These are phyloP conservation scores for Beauveria australis DNA, from an alignment of 2,329 filamentous ascomycete genomes.

Conservation along the genomic window DNA sequence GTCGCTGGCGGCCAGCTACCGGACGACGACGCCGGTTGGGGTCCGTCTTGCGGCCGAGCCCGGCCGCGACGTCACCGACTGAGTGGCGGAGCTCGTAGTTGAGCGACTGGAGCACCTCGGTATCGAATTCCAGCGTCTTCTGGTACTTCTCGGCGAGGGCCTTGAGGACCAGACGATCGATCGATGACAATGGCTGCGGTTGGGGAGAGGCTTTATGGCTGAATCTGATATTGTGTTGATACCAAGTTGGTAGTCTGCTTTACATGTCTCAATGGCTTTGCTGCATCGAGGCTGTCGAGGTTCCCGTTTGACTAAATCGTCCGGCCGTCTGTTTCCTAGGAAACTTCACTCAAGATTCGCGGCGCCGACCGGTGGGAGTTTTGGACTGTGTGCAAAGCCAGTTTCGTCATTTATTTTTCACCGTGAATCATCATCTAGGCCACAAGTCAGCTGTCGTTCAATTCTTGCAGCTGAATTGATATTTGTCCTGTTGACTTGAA, in stretches of 20 bases:
- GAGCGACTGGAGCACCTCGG: constrained; percentile 26
- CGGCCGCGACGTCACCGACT: constrained; percentile 22
- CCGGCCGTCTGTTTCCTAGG: not conserved
- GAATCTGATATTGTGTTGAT: not conserved
- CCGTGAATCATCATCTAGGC: too few species aligned
- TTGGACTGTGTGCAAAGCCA: not conserved
- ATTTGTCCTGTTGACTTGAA: not conserved
- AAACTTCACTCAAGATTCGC: not conserved
- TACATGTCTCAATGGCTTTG: not conserved
- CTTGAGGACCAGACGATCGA: constrained; percentile 27
- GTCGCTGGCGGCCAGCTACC: constrained; percentile 3
- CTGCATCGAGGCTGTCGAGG: not conserved
- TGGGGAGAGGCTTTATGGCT: not conserved
- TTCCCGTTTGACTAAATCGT: not conserved
- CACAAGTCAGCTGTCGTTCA: not conserved
- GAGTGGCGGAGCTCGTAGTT: constrained; percentile 24
- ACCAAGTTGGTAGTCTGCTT: not conserved
- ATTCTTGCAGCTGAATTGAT: not conserved
- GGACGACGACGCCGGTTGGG: constrained; percentile 10
- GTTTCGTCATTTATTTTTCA: not conserved
- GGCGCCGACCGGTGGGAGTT: not conserved
- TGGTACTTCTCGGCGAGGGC: constrained; percentile 22
- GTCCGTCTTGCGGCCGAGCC: constrained; percentile 22
- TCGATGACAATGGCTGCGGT: constrained; percentile 26
- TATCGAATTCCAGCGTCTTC: constrained; percentile 25